Percentiles rank a stretch among this genome's conserved stretches.
Evolutionary conservation across 228 moss, liverwort and hornwort species (phyloP).

Genomic region (Sphagnum fallax): DNA sequence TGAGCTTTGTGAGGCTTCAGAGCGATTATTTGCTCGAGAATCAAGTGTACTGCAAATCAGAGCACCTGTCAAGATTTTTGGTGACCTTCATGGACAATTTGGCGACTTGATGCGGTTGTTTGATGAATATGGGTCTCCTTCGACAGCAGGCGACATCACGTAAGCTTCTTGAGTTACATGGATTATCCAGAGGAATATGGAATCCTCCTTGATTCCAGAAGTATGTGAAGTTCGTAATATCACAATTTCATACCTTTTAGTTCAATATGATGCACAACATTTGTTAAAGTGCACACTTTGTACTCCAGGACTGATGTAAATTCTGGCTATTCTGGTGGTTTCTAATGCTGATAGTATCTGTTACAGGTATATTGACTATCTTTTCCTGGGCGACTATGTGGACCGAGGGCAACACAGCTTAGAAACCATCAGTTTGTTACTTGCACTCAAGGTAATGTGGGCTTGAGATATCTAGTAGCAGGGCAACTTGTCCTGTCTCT

Average conservation of each 20-base stretch:
- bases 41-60: slow-evolving; percentile 51
- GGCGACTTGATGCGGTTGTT: slow-evolving; percentile 52
- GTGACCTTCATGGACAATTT: slow-evolving; percentile 55
- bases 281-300: no score
- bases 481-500: no score
- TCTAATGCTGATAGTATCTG: no score
- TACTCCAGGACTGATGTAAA: no score
- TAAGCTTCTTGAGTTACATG: slow-evolving; percentile 10
- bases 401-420: slow-evolving; percentile 87
- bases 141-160: slow-evolving; percentile 53
- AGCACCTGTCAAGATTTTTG: slow-evolving; percentile 51
- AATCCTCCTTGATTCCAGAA: no score
- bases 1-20: slow-evolving; percentile 39
- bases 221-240: no score
- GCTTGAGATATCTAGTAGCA: neutral
- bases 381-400: slow-evolving; percentile 80
- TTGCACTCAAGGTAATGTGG: slow-evolving; percentile 59
- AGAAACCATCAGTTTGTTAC: slow-evolving; percentile 76
- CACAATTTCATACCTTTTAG: no score
- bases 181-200: no score
- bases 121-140: slow-evolving; percentile 55
- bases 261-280: no score
- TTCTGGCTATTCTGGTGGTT: no score
- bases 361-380: slow-evolving; percentile 81
- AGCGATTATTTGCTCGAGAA: slow-evolving; percentile 45